phyloP scores from a whole-genome alignment of 1,284 basidiomycete genomes.

The Ustilago curta region DNA sequence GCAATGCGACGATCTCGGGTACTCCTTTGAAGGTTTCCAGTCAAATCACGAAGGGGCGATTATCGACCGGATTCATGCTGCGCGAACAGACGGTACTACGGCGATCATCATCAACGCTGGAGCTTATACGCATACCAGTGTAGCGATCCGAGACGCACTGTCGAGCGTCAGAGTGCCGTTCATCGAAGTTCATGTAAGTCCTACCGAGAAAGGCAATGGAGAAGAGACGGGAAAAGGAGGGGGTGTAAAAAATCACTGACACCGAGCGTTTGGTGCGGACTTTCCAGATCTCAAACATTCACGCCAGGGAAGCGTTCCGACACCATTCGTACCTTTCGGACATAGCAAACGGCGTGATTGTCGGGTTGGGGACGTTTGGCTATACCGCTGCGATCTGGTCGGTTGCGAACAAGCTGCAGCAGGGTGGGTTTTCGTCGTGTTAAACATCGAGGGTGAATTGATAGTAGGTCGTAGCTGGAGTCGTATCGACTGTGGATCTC shows the following conservation, averaged over 20 bases:
- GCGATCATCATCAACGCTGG: slow-evolving; percentile 68
- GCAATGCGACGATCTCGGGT: slow-evolving; percentile 17
- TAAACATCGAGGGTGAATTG: background rate
- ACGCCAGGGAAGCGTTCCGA: slow-evolving; percentile 68
- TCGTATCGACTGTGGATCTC: background rate
- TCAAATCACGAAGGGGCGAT: slow-evolving; percentile 69
- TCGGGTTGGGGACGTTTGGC: slow-evolving; percentile 54
- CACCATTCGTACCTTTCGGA: slow-evolving; percentile 69
- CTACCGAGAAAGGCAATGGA: background rate
- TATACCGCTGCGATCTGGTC: slow-evolving; percentile 44
- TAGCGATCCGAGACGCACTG: slow-evolving; percentile 69
- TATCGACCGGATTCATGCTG: slow-evolving; percentile 68
- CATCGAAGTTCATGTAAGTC: slow-evolving; percentile 68
- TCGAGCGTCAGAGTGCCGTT: slow-evolving; percentile 65
- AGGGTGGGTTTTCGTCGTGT: slow-evolving; percentile 3
- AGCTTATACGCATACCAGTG: slow-evolving; percentile 68
- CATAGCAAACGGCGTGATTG: slow-evolving; percentile 65
- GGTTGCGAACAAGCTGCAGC: slow-evolving; percentile 18
- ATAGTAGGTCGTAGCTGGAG: background rate
- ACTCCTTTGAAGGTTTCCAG: slow-evolving; percentile 58
- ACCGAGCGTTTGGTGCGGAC: background rate
- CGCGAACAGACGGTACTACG: slow-evolving; percentile 36
- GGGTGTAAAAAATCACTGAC: background rate
- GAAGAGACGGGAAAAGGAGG: background rate
- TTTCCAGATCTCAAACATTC: slow-evolving; percentile 66